Evolutionary conservation across 768 basidiomycete genomes (phyloP).

Genomic region (Hydnum rufescens): DNA sequence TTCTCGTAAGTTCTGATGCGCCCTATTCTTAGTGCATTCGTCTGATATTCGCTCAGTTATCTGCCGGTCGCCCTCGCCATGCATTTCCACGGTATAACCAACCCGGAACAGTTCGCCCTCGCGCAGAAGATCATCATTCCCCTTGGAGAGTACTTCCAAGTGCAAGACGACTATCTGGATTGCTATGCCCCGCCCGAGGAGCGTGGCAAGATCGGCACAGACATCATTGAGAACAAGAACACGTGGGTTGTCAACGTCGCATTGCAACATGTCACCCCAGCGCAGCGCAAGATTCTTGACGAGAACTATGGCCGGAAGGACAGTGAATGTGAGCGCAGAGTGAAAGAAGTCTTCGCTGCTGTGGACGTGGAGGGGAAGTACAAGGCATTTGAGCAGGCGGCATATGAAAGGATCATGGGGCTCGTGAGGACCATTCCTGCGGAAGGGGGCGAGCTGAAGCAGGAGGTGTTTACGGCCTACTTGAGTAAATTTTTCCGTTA

Average conservation of each 20-base stretch:
- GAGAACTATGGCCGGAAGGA: conserved; percentile 45
- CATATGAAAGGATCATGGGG: conserved; percentile 41
- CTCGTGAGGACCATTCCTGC: conserved; percentile 63
- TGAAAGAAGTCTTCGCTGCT: conserved; percentile 55
- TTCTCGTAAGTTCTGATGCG: conserved; percentile 33
- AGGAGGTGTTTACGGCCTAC: conserved; percentile 1
- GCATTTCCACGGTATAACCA: conserved; percentile 47
- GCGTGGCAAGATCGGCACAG: conserved; percentile 93
- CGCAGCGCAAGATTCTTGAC: conserved; percentile 26
- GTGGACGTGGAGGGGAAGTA: conserved; percentile 49
- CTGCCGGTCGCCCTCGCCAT: conserved; percentile 92
- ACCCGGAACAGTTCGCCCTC: conserved; percentile 41
- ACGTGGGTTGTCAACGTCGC: conserved; percentile 91
- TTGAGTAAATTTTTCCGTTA: neutral
- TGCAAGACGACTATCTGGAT: conserved; percentile 95
- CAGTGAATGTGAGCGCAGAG: conserved; percentile 32
- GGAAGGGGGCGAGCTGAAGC: conserved; percentile 7
- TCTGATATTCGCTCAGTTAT: conserved; percentile 25
- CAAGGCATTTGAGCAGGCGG: conserved; percentile 54
- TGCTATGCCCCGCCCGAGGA: conserved; percentile 75
- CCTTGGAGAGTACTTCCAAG: conserved; percentile 95
- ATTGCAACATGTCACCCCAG: conserved; percentile 25
- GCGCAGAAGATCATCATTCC: conserved; percentile 71
- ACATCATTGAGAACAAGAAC: conserved; percentile 98
- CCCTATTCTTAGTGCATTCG: neutral